phyloP scores from a whole-genome alignment of 1,284 basidiomycete genomes.

The Cutaneotrichosporon cavernicola region DNA sequence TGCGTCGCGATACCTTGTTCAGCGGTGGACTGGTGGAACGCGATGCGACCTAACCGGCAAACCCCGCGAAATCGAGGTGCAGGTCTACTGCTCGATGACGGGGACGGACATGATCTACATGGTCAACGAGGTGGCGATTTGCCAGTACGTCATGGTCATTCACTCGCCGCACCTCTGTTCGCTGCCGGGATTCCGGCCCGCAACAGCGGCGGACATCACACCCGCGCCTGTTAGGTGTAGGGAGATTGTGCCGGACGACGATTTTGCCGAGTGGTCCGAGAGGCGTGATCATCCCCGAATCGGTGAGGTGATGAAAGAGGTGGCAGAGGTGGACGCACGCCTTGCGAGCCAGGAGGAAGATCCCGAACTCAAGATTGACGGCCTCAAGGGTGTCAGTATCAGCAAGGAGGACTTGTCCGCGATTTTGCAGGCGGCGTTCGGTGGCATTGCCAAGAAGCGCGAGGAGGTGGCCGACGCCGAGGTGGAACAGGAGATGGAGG shows the following conservation, averaged over 20 bases:
- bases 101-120: constrained; percentile 74
- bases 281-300: not conserved
- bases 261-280: constrained; percentile 33
- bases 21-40: constrained; percentile 82
- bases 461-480: constrained; percentile 9
- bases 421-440: constrained; percentile 6
- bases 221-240: constrained; percentile 46
- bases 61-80: constrained; percentile 83
- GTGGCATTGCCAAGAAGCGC: not conserved
- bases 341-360: constrained; percentile 5
- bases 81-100: constrained; percentile 95
- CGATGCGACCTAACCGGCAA: constrained; percentile 84
- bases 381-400: not conserved
- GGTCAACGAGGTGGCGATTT: constrained; percentile 83
- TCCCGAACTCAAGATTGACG: constrained; percentile 1
- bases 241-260: constrained; percentile 44
- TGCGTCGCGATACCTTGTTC: constrained; percentile 76
- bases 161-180: constrained; percentile 88
- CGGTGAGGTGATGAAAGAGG: constrained; percentile 1
- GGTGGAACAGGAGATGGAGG: constrained; percentile 5
- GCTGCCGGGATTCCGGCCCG: constrained; percentile 82
- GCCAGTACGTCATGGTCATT: constrained; percentile 86
- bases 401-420: not conserved
- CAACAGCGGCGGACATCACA: constrained; percentile 43
- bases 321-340: constrained; percentile 1